Evolutionary conservation across 768 basidiomycete genomes (phyloP).

Genomic region (Leucocoprinus leucothites): DNA sequence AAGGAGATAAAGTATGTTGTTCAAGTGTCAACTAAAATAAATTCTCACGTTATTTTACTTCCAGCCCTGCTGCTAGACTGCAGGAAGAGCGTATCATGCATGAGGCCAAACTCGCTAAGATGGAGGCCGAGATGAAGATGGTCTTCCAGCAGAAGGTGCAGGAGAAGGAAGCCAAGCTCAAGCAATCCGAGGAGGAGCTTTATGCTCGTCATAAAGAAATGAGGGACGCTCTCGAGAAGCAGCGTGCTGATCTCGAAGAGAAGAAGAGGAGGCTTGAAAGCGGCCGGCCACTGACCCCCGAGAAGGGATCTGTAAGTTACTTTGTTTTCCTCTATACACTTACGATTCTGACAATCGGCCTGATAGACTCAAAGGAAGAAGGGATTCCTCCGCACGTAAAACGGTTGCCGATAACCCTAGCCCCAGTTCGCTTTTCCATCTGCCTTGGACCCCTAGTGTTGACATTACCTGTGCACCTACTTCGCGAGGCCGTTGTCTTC

Average conservation of each 20-base stretch:
- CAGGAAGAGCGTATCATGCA: constrained; percentile 96
- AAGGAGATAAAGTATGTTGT: constrained; percentile 94
- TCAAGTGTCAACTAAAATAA: not conserved
- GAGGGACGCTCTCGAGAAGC: constrained; percentile 99
- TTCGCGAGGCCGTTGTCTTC: constrained; percentile 26
- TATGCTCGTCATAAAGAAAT: constrained; percentile 99
- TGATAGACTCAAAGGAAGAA: constrained; percentile 64
- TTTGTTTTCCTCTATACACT: constrained; percentile 13
- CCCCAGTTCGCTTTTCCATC: constrained; percentile 23
- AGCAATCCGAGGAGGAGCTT: constrained; percentile 98
- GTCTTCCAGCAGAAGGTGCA: constrained; percentile 99
- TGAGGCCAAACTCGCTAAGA: constrained; percentile 97
- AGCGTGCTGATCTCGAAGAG: constrained; percentile 92
- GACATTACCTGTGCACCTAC: constrained; percentile 26
- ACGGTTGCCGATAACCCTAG: constrained; percentile 24
- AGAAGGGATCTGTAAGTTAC: constrained; percentile 77
- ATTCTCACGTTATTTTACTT: constrained; percentile 17
- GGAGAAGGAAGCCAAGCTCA: constrained; percentile 98
- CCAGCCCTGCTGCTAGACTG: constrained; percentile 90
- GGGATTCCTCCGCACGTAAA: constrained; percentile 70
- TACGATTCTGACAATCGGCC: constrained; percentile 15
- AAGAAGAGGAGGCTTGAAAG: constrained; percentile 96
- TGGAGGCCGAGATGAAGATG: constrained; percentile 99
- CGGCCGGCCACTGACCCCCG: constrained; percentile 92
- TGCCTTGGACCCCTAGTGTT: constrained; percentile 23